A percentile compares a stretch with the other conserved stretches of the same genome.
These are phyloP conservation scores for Phaeotremella skinneri DNA, from an alignment of 768 basidiomycete species.

Conservation along the genomic window DNA sequence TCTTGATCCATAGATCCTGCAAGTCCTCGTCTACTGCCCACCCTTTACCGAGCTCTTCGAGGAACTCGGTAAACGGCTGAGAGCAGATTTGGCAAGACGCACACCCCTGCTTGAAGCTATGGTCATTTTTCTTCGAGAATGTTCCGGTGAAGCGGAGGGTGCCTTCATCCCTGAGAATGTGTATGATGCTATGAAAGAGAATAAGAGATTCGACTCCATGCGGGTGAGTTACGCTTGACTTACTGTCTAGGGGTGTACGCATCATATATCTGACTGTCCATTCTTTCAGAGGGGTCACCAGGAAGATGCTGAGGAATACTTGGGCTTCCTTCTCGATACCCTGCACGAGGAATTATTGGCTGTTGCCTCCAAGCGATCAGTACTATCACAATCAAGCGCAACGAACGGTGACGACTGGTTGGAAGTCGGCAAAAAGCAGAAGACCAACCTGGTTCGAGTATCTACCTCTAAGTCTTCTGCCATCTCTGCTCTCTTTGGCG, in stretches of 20 bases:
- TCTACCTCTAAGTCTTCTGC: constrained; percentile 78
- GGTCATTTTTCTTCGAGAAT: constrained; percentile 68
- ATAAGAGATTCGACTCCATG: constrained; percentile 92
- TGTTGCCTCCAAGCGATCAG: constrained; percentile 57
- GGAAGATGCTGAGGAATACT: constrained; percentile 97
- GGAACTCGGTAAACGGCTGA: constrained; percentile 63
- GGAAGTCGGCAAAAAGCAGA: constrained; percentile 88
- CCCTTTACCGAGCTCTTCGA: constrained; percentile 77
- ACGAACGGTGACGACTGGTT: constrained; percentile 73
- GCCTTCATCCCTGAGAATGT: constrained; percentile 81
- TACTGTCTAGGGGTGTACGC: background rate
- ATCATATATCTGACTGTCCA: constrained; percentile 9
- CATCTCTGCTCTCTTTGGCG: constrained; percentile 88
- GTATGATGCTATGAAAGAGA: constrained; percentile 89
- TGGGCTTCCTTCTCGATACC: constrained; percentile 95
- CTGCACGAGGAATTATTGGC: constrained; percentile 84
- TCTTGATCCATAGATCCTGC: constrained; percentile 59
- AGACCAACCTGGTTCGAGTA: constrained; percentile 72
- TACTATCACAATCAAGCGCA: constrained; percentile 36
- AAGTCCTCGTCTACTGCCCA: constrained; percentile 82
- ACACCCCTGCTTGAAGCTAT: constrained; percentile 55
- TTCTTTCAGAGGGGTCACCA: constrained; percentile 74
- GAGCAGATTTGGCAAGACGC: constrained; percentile 52
- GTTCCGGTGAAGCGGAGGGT: constrained; percentile 55
- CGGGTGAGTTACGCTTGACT: constrained; percentile 58